Percentiles rank a stretch among this genome's conserved stretches.
Conservation (phyloP, 75 land plant species). For the Gnetum montanum region DNA sequence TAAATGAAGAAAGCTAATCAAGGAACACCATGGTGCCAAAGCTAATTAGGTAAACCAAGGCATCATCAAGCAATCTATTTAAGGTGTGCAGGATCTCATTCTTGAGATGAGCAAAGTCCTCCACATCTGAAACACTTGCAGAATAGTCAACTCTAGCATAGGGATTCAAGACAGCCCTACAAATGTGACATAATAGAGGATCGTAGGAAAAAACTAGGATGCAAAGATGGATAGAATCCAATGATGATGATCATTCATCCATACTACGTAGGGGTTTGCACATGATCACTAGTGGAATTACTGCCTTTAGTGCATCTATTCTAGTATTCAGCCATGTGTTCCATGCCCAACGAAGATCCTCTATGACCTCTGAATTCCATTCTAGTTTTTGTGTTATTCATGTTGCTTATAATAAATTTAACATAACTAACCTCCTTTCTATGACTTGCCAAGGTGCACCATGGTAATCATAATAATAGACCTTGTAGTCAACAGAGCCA, state of each 20-base stretch:
- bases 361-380: conserved; percentile 96
- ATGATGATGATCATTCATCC: not conserved
- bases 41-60: conserved; percentile 62
- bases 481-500: too few species aligned
- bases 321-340: conserved; percentile 73
- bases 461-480: too few species aligned
- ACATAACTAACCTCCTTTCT: too few species aligned
- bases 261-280: conserved; percentile 41
- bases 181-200: conserved; percentile 56
- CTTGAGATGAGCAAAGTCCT: conserved; percentile 63
- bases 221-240: conserved; percentile 28
- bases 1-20: conserved; percentile 56
- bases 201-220: conserved; percentile 72
- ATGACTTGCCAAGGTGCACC: too few species aligned
- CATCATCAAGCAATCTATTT: conserved; percentile 61
- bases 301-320: conserved; percentile 42
- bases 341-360: conserved; percentile 95
- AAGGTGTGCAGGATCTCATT: conserved; percentile 48
- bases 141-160: conserved; percentile 70
- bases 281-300: conserved; percentile 61
- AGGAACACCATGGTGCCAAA: conserved; percentile 74
- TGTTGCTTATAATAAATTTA: too few species aligned
- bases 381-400: not conserved
- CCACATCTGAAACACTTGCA: conserved; percentile 36
- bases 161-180: conserved; percentile 81